phyloP scores from a whole-genome alignment of 805 yeast genomes.

The Metschnikowia similis region DNA sequence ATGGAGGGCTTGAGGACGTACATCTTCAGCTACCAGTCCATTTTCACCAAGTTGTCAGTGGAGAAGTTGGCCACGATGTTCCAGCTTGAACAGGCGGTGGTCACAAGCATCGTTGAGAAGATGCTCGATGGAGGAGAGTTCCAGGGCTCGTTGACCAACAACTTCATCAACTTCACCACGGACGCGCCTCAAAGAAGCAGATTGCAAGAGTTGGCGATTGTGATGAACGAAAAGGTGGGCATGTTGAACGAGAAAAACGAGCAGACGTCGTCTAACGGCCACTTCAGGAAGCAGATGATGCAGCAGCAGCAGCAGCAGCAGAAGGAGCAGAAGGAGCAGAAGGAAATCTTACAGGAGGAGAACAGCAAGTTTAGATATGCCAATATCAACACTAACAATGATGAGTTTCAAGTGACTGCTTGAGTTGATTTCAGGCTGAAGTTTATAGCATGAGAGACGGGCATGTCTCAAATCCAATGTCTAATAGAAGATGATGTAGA shows the following conservation, averaged over 20 bases:
- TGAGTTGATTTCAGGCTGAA: slow-evolving; percentile 4
- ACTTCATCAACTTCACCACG: slow-evolving; percentile 56
- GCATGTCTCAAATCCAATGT: slow-evolving; percentile 4
- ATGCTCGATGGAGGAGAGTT: slow-evolving; percentile 79
- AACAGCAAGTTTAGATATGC: slow-evolving; percentile 42
- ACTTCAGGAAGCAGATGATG: slow-evolving; percentile 37
- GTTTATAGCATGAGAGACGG: slow-evolving; percentile 6
- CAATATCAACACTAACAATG: slow-evolving; percentile 40
- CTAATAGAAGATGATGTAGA: neutral
- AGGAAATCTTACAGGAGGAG: slow-evolving; percentile 33
- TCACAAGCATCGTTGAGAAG: slow-evolving; percentile 61
- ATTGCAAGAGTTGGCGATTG: slow-evolving; percentile 82
- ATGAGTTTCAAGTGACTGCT: slow-evolving; percentile 34
- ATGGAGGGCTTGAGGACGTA: slow-evolving; percentile 91
- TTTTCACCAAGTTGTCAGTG: slow-evolving; percentile 71
- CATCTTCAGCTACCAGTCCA: slow-evolving; percentile 75
- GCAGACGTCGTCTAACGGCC: slow-evolving; percentile 75
- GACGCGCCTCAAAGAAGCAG: slow-evolving; percentile 77
- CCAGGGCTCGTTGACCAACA: slow-evolving; percentile 68
- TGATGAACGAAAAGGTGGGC: slow-evolving; percentile 75
- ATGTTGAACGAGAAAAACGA: slow-evolving; percentile 82
- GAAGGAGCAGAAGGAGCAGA: slow-evolving; percentile 27
- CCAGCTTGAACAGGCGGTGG: slow-evolving; percentile 52
- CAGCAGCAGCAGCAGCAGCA: slow-evolving; percentile 38
- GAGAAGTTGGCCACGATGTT: slow-evolving; percentile 62